Evolutionary conservation across 2,329 filamentous ascomycete species (phyloP), one percentile per base, ranked within the genome.

Genomic region (Neonectria punicea): DNA sequence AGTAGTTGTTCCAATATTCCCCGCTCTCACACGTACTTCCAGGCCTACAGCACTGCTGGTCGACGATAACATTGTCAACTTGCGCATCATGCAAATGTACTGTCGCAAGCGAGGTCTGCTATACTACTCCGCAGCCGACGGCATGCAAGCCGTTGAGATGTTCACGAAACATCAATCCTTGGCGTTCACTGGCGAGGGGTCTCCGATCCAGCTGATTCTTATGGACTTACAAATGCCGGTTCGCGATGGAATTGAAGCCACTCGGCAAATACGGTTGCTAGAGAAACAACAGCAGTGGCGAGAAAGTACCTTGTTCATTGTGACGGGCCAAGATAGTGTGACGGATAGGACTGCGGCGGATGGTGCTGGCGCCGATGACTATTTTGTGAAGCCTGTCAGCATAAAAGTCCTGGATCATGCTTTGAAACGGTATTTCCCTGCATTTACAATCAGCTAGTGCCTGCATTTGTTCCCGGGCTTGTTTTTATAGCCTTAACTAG

Each of bases 51-150:
- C 74, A 0, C 75, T 85, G 0, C 72, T 85, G 1, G 83, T 84
- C 0, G 83, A 85, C 65, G 83, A 85, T 64, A 85, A 85, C 50
- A 59, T 79, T 3, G 81, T 85, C 59, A 85, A 85, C 22, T 77
- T 85, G 0, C 82, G 83, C 20, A 83, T 85, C 28, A 68, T 85
- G 30, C 75, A 80, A 18, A 82, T 83, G 70, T 85, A 84, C 67
- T 81, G 83, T 54, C 79, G 81, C 58, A 80, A 81, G 46, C 76
- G 82, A 11, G 77, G 78, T 0, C 76, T 84, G 25, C 77, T 80
- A 16, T 83, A 82, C 28, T 72, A 77, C 16, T 79, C 78, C 1
- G 82, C 83, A 1, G 76, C 77, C 7, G 80, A 85, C 46, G 83
- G 83, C 2, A 73, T 77, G 18, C 78, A 84, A 71, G 83, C 83